Percentiles rank a stretch among this genome's conserved stretches.
These are phyloP conservation scores for Linnemannia elongata DNA, from an alignment of 192 early-diverging fungal genomes.

Conservation along the genomic window DNA sequence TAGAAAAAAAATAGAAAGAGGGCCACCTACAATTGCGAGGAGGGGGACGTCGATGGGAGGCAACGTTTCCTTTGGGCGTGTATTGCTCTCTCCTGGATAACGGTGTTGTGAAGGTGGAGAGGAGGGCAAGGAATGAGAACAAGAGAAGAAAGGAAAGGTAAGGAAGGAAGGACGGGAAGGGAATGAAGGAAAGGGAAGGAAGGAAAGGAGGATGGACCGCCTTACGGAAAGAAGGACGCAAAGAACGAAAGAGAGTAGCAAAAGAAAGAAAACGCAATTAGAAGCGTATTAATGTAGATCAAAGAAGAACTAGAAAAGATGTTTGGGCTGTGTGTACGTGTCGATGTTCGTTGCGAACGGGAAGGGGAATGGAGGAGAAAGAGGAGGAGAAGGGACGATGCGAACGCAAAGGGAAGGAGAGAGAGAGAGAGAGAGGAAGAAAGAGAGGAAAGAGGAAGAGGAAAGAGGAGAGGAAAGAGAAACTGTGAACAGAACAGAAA, in stretches of 20 bases:
- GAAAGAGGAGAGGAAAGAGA: not conserved
- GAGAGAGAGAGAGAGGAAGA: not conserved
- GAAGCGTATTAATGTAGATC: not conserved
- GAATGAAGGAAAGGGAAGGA: too few species aligned
- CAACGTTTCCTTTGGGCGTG: not conserved
- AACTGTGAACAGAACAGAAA: not conserved
- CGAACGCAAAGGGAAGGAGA: not conserved
- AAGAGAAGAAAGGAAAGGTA: too few species aligned
- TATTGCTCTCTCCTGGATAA: not conserved
- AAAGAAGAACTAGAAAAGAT: not conserved
- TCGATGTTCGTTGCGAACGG: constrained; percentile 1
- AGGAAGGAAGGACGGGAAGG: too few species aligned
- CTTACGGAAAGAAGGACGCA: not conserved
- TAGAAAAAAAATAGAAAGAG: not conserved
- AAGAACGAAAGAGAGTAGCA: not conserved
- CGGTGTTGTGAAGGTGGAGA: not conserved
- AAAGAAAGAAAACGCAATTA: not conserved
- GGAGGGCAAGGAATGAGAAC: not conserved
- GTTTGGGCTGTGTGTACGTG: not conserved
- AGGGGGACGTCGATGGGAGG: not conserved
- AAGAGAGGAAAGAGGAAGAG: not conserved
- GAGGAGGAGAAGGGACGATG: not conserved
- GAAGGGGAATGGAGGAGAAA: not conserved
- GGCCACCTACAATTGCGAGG: not conserved
- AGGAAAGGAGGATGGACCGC: not conserved